Percentiles rank a stretch among this genome's conserved stretches.
Conservation (phyloP, 148 eudicot species). For the Hydrangea macrophylla region DNA sequence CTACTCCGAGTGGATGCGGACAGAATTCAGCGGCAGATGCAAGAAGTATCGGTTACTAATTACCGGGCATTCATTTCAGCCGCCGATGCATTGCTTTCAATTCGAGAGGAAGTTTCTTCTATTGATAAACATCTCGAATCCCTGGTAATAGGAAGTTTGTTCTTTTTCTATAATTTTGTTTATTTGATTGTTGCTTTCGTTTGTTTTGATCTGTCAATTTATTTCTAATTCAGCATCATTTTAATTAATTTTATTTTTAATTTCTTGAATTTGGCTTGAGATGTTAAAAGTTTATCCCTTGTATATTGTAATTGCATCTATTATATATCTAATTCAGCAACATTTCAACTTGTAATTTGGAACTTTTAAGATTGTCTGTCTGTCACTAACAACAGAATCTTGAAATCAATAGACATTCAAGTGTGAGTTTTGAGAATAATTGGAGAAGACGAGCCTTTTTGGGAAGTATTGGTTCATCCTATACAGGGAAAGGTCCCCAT, state of each 20-base stretch:
- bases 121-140: slow-evolving; percentile 86
- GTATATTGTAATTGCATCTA: too few species aligned
- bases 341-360: too few species aligned
- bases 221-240: not conserved
- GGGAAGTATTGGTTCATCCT: too few species aligned
- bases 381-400: too few species aligned
- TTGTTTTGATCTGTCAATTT: not conserved
- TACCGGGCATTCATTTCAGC: slow-evolving; percentile 94
- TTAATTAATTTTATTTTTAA: too few species aligned
- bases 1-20: slow-evolving; percentile 93
- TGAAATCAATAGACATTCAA: too few species aligned
- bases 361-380: too few species aligned
- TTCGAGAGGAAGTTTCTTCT: slow-evolving; percentile 76
- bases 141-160: slow-evolving; percentile 41
- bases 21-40: slow-evolving; percentile 95
- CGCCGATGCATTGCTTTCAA: slow-evolving; percentile 82
- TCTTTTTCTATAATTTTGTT: not conserved
- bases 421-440: too few species aligned
- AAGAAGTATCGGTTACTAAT: slow-evolving; percentile 95
- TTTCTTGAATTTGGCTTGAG: not conserved
- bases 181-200: not conserved
- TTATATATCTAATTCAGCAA: too few species aligned
- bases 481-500: too few species aligned
- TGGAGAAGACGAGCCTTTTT: too few species aligned
- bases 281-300: not conserved